phyloP scores from a whole-genome alignment of 768 basidiomycete genomes.

The Hypholoma sublateritium region DNA sequence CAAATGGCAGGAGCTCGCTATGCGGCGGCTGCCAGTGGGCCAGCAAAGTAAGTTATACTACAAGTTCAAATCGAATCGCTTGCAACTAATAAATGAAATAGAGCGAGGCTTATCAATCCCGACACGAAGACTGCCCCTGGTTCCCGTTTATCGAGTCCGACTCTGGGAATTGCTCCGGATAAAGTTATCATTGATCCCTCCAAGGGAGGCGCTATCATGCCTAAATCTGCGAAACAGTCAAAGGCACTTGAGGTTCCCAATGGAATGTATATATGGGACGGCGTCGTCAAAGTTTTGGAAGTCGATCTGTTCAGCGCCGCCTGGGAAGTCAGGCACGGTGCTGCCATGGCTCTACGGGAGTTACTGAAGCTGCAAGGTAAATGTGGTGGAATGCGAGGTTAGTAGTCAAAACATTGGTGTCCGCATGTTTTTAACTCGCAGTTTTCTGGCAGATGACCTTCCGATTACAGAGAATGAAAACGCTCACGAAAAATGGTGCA shows the following conservation, averaged over 20 bases:
- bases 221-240: slow-evolving; percentile 74
- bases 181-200: slow-evolving; percentile 77
- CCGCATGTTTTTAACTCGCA: neutral
- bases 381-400: slow-evolving; percentile 81
- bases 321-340: slow-evolving; percentile 96
- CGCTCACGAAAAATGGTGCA: slow-evolving; percentile 86
- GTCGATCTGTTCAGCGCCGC: slow-evolving; percentile 81
- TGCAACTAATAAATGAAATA: slow-evolving; percentile 26
- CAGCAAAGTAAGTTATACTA: slow-evolving; percentile 50
- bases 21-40: slow-evolving; percentile 53
- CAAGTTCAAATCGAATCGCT: neutral
- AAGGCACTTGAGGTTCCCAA: slow-evolving; percentile 74
- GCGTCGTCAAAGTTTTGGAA: slow-evolving; percentile 74
- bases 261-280: slow-evolving; percentile 87
- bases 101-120: slow-evolving; percentile 71
- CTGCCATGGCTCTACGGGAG: slow-evolving; percentile 88
- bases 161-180: slow-evolving; percentile 45
- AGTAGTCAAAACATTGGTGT: slow-evolving; percentile 6
- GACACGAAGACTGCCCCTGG: slow-evolving; percentile 52
- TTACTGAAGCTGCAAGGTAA: slow-evolving; percentile 81
- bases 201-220: slow-evolving; percentile 83
- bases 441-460: slow-evolving; percentile 41
- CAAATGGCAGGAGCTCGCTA: slow-evolving; percentile 63
- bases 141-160: slow-evolving; percentile 62
- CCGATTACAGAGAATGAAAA: slow-evolving; percentile 57